phyloP scores from a whole-genome alignment of 2,329 filamentous ascomycete genomes.

The Alternaria atra region DNA sequence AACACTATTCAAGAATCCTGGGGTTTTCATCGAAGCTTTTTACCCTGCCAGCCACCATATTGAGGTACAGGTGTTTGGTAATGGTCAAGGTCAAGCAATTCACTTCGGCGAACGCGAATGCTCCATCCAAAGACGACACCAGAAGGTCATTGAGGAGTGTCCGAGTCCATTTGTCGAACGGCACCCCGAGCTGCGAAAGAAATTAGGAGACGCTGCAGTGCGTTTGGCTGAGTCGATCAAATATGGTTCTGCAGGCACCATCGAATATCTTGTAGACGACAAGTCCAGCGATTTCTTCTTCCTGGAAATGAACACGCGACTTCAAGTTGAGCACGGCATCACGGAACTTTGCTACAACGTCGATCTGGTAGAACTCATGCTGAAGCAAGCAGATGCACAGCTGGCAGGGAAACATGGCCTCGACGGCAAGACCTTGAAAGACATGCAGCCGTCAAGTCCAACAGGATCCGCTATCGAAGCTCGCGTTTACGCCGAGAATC shows the following conservation, averaged over 20 bases:
- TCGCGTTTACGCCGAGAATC: conserved; percentile 67
- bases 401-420: conserved; percentile 58
- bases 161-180: conserved; percentile 73
- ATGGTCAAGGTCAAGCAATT: conserved; percentile 79
- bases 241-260: conserved; percentile 88
- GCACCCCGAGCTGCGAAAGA: conserved; percentile 66
- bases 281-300: conserved; percentile 80
- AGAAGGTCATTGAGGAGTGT: conserved; percentile 91
- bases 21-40: conserved; percentile 60
- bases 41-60: conserved; percentile 66
- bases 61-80: conserved; percentile 90
- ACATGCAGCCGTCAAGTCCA: conserved; percentile 55
- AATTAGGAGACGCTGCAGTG: conserved; percentile 73
- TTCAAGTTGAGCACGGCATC: conserved; percentile 68
- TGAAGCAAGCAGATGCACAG: conserved; percentile 63
- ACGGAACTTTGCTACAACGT: conserved; percentile 65
- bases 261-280: conserved; percentile 90
- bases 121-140: conserved; percentile 84
- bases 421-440: conserved; percentile 51
- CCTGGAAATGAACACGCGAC: conserved; percentile 67
- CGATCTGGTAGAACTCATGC: conserved; percentile 65
- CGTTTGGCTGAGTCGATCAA: conserved; percentile 65
- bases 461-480: conserved; percentile 63
- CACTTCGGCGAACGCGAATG: conserved; percentile 90
- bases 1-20: conserved; percentile 23